A percentile compares a stretch with the other conserved stretches of the same genome.
phyloP scores from a whole-genome alignment of 1,284 basidiomycete genomes.

The Leccinum idahoense region DNA sequence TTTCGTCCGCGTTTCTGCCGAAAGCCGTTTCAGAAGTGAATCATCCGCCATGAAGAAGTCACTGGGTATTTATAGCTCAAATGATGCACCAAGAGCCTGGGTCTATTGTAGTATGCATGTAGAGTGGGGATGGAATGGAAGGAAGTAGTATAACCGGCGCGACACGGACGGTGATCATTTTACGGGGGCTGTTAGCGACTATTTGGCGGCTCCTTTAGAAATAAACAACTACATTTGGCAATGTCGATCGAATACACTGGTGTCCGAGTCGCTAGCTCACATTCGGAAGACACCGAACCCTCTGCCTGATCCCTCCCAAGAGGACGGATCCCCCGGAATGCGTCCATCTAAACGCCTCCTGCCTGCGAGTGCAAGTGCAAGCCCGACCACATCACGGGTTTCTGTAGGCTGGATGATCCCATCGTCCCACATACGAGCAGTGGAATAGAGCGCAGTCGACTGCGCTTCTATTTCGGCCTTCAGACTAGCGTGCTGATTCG shows the following conservation, averaged over 20 bases:
- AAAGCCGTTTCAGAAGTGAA: constrained; percentile 34
- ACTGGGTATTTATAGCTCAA: background rate
- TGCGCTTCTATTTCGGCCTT: constrained; percentile 83
- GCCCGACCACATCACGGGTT: constrained; percentile 82
- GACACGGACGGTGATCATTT: background rate
- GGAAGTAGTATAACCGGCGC: background rate
- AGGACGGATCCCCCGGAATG: constrained; percentile 35
- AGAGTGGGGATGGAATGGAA: background rate
- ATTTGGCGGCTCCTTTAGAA: constrained; percentile 20
- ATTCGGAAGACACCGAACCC: constrained; percentile 90
- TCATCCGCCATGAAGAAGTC: constrained; percentile 18
- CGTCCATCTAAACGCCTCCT: constrained; percentile 31
- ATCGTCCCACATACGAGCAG: constrained; percentile 91
- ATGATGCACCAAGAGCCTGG: background rate
- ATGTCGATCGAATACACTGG: constrained; percentile 15
- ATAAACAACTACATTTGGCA: constrained; percentile 27
- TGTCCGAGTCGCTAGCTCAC: constrained; percentile 38
- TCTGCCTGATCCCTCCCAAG: constrained; percentile 69
- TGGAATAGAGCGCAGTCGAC: constrained; percentile 82
- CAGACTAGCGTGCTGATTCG: constrained; percentile 66
- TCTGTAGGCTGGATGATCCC: constrained; percentile 92
- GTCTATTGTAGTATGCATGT: background rate
- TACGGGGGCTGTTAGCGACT: constrained; percentile 4
- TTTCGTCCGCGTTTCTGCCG: constrained; percentile 51
- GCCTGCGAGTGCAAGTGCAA: constrained; percentile 76